Conservation (phyloP, 257 asterid genomes). For the Fraxinus excelsior region DNA sequence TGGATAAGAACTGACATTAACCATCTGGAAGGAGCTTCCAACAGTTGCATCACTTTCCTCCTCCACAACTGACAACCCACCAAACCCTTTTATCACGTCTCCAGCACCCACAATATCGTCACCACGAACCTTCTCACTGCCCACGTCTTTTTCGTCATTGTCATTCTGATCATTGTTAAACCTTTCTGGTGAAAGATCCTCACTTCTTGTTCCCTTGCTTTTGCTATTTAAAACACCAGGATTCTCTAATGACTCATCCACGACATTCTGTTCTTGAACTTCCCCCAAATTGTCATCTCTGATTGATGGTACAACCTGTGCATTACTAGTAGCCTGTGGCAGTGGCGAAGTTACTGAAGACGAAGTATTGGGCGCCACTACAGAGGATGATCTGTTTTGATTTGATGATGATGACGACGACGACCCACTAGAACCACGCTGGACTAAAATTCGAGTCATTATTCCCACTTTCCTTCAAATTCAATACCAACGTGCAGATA, state of each 20-base stretch:
- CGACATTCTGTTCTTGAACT: constrained; percentile 51
- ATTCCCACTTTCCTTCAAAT: constrained; percentile 39
- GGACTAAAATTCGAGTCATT: constrained; percentile 93
- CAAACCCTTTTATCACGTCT: constrained; percentile 40
- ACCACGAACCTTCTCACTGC: constrained; percentile 39
- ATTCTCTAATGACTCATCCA: constrained; percentile 50
- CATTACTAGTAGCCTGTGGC: constrained; percentile 43
- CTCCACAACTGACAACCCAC: constrained; percentile 46
- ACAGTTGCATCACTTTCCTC: constrained; percentile 55
- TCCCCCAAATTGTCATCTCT: constrained; percentile 61
- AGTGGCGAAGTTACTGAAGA: constrained; percentile 57
- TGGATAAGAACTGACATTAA: constrained; percentile 65
- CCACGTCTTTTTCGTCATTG: constrained; percentile 38
- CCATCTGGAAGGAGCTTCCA: constrained; percentile 58
- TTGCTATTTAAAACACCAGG: constrained; percentile 37
- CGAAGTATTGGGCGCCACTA: constrained; percentile 44
- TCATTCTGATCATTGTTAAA: constrained; percentile 38
- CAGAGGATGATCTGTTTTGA: constrained; percentile 59
- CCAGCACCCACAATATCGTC: constrained; percentile 48
- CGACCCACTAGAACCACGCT: constrained; percentile 81
- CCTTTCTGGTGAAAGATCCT: constrained; percentile 45
- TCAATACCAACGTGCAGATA: constrained; percentile 23
- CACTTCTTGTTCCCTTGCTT: constrained; percentile 40
- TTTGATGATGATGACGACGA: constrained; percentile 67
- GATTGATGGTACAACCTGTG: constrained; percentile 46